Evolutionary conservation across 257 asterid species (phyloP).

Genomic region (Marsdenia floribunda): DNA sequence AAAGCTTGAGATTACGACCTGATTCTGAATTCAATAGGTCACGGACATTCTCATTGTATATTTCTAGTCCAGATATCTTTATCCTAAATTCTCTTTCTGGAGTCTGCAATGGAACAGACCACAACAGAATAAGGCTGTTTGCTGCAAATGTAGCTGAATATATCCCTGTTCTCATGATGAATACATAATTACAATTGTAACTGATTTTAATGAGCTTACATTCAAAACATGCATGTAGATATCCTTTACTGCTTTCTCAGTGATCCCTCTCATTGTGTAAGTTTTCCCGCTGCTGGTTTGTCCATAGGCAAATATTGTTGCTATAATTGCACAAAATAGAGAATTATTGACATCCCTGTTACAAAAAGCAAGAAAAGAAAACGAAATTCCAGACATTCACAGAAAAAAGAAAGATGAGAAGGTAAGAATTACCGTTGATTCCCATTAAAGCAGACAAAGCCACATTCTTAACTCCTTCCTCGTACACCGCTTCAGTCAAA

Average conservation of each 20-base stretch:
- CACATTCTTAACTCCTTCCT: slow-evolving; percentile 87
- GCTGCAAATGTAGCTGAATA: neutral
- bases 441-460: slow-evolving; percentile 96
- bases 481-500: slow-evolving; percentile 70
- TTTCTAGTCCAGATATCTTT: slow-evolving; percentile 84
- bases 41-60: slow-evolving; percentile 86
- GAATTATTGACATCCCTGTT: neutral
- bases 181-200: neutral
- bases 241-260: slow-evolving; percentile 89
- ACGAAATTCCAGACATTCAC: neutral
- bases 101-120: slow-evolving; percentile 38
- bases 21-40: slow-evolving; percentile 85
- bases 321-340: slow-evolving; percentile 38
- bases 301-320: slow-evolving; percentile 95
- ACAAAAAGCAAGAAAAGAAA: no score
- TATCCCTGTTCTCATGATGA: neutral
- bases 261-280: slow-evolving; percentile 88
- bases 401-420: neutral
- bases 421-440: slow-evolving; percentile 58
- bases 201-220: slow-evolving; percentile 40
- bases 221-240: slow-evolving; percentile 75
- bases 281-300: slow-evolving; percentile 99
- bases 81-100: slow-evolving; percentile 88
- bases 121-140: slow-evolving; percentile 3
- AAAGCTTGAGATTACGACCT: slow-evolving; percentile 81